Percentiles rank a stretch among this genome's conserved stretches.
These are phyloP conservation scores for Podospora conica DNA, from an alignment of 495 filamentous ascomycete species.

Conservation along the genomic window DNA sequence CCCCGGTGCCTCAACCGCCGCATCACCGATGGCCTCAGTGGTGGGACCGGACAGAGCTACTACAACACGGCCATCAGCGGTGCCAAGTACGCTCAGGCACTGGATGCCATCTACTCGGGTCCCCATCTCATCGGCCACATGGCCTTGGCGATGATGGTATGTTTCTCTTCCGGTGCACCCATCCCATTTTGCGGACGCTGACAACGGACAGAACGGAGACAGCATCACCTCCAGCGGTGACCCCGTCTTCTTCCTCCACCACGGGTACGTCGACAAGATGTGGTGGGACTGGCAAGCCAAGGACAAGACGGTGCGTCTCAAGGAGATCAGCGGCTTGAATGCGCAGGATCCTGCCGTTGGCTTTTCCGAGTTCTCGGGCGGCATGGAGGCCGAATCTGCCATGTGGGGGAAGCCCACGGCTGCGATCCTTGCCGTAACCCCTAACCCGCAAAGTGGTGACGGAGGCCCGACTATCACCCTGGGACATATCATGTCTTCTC, in stretches of 20 bases:
- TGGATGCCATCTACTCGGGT: conserved; percentile 14
- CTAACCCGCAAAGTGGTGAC: conserved; percentile 10
- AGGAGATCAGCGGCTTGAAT: conserved; percentile 9
- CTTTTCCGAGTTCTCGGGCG: conserved; percentile 15
- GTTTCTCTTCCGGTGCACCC: not conserved
- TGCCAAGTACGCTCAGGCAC: conserved; percentile 4
- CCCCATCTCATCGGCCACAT: conserved; percentile 17
- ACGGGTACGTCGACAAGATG: conserved; percentile 44
- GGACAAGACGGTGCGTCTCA: conserved; percentile 21
- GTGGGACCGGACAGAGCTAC: not conserved
- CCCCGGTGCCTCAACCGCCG: conserved; percentile 36
- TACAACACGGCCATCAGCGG: conserved; percentile 6
- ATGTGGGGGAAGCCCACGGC: conserved; percentile 13
- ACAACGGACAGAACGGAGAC: conserved; percentile 6
- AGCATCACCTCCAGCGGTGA: conserved; percentile 32
- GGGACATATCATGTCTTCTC: conserved; percentile 18
- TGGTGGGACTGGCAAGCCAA: conserved; percentile 47
- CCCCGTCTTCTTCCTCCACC: conserved; percentile 46
- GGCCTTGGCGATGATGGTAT: conserved; percentile 17
- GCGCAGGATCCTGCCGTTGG: conserved; percentile 12
- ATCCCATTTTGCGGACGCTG: not conserved
- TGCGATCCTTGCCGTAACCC: conserved; percentile 13
- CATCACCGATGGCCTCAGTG: conserved; percentile 17
- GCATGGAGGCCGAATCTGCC: conserved; percentile 12
- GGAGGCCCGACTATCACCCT: conserved; percentile 1